These are phyloP conservation scores for Camelina laxa DNA, from an alignment of 345 rosid genomes.

Conservation along the genomic window DNA sequence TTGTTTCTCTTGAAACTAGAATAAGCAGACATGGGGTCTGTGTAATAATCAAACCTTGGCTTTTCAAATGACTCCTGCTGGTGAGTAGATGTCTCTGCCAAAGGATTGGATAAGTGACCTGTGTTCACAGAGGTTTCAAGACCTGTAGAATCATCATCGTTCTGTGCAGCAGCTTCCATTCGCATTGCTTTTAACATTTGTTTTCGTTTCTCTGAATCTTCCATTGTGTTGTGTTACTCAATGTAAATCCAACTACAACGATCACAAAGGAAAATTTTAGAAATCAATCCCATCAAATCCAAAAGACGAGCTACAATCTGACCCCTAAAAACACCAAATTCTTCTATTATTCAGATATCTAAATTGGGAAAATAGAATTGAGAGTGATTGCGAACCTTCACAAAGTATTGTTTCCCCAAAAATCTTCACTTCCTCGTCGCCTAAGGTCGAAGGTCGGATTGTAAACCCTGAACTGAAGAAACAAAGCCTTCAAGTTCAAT, in stretches of 20 bases:
- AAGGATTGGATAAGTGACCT: slow-evolving; percentile 66
- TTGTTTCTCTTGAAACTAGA: slow-evolving; percentile 59
- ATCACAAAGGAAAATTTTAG: neutral
- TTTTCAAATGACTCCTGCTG: slow-evolving; percentile 45
- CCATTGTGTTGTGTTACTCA: slow-evolving; percentile 48
- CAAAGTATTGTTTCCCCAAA: neutral
- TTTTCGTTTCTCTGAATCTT: slow-evolving; percentile 79
- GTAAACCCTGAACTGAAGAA: slow-evolving; percentile 5
- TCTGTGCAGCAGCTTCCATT: slow-evolving; percentile 59
- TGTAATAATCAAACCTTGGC: slow-evolving; percentile 76
- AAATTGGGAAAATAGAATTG: neutral
- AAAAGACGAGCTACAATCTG: neutral
- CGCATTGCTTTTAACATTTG: slow-evolving; percentile 78
- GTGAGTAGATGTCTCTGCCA: slow-evolving; percentile 51
- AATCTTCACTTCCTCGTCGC: slow-evolving; percentile 15
- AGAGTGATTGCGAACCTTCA: neutral
- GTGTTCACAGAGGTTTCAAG: slow-evolving; percentile 44
- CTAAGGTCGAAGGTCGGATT: neutral
- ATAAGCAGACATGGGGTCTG: slow-evolving; percentile 81
- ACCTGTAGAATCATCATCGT: slow-evolving; percentile 45
- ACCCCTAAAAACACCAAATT: slow-evolving; percentile 14
- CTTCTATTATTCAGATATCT: neutral
- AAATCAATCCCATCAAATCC: slow-evolving; percentile 2
- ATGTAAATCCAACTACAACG: slow-evolving; percentile 8
- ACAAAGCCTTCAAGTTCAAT: neutral